A percentile compares a stretch with the other conserved stretches of the same genome.
These are phyloP conservation scores for Teunomyces barrocoloradensis DNA, from an alignment of 805 yeast species.

Conservation along the genomic window DNA sequence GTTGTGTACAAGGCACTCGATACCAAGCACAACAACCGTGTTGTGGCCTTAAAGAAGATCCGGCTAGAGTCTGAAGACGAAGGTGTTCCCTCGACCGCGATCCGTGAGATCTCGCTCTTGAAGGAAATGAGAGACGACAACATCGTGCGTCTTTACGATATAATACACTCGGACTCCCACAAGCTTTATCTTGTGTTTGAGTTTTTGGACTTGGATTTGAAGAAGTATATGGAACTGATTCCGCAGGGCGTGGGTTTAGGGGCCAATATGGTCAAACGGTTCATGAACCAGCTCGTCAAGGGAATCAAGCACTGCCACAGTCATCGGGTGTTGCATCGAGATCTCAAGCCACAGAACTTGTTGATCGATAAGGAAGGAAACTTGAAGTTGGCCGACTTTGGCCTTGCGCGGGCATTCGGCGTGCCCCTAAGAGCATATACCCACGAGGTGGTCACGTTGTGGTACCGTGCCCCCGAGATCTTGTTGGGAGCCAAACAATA, in stretches of 20 bases:
- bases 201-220: constrained; percentile 88
- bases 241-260: constrained; percentile 91
- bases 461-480: constrained; percentile 98
- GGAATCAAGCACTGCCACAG: constrained; percentile 94
- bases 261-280: constrained; percentile 84
- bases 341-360: constrained; percentile 93
- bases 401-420: constrained; percentile 95
- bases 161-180: constrained; percentile 91
- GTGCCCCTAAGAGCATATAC: constrained; percentile 96
- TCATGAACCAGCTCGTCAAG: constrained; percentile 86
- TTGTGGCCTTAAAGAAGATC: constrained; percentile 93
- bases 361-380: constrained; percentile 94
- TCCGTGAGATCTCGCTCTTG: constrained; percentile 89
- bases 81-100: constrained; percentile 98
- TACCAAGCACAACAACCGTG: constrained; percentile 82
- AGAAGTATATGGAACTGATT: constrained; percentile 93
- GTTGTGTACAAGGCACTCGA: constrained; percentile 97
- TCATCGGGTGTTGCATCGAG: constrained; percentile 92
- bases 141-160: constrained; percentile 87
- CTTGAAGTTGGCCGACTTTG: constrained; percentile 68
- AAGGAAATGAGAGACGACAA: constrained; percentile 93
- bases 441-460: constrained; percentile 95
- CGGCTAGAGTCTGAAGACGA: constrained; percentile 95
- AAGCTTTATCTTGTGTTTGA: constrained; percentile 92
- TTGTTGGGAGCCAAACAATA: constrained; percentile 94